Evolutionary conservation across 2,329 filamentous ascomycete genomes (phyloP).

Genomic region (Lecanosticta acicola): DNA sequence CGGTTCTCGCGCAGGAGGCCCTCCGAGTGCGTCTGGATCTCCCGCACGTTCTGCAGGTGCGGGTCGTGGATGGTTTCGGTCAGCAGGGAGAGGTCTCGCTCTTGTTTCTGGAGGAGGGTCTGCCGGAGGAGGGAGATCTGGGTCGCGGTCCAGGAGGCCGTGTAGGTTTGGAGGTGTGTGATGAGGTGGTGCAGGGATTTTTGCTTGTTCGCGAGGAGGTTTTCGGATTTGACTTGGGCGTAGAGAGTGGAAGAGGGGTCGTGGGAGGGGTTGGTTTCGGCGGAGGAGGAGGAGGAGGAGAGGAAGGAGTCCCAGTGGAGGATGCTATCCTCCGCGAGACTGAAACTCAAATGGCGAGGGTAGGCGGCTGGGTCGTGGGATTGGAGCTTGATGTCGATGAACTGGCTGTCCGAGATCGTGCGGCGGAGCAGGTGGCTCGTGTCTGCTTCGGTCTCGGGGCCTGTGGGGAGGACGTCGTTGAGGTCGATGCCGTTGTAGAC

Average conservation of each 20-base stretch:
- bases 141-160: slow-evolving; percentile 54
- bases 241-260: slow-evolving; percentile 14
- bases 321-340: slow-evolving; percentile 68
- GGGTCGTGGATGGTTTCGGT: slow-evolving; percentile 66
- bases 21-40: slow-evolving; percentile 60
- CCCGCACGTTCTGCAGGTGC: slow-evolving; percentile 63
- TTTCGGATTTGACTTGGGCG: slow-evolving; percentile 22
- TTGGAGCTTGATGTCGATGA: slow-evolving; percentile 15
- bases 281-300: slow-evolving; percentile 29
- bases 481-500: slow-evolving; percentile 56
- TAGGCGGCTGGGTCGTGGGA: slow-evolving; percentile 51
- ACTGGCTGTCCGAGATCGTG: slow-evolving; percentile 47
- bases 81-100: slow-evolving; percentile 59
- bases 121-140: slow-evolving; percentile 42
- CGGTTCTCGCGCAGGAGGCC: slow-evolving; percentile 67
- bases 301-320: slow-evolving; percentile 54
- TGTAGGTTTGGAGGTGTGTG: slow-evolving; percentile 29
- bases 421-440: slow-evolving; percentile 52
- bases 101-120: slow-evolving; percentile 52
- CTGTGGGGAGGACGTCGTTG: slow-evolving; percentile 48
- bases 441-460: slow-evolving; percentile 44
- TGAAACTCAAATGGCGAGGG: slow-evolving; percentile 69
- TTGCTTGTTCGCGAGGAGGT: slow-evolving; percentile 48
- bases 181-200: slow-evolving; percentile 52
- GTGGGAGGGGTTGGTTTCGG: slow-evolving; percentile 12